Evolutionary conservation across 768 basidiomycete genomes (phyloP), one percentile per base, ranked within the genome.

Genomic region (Fomitopsis serialis): DNA sequence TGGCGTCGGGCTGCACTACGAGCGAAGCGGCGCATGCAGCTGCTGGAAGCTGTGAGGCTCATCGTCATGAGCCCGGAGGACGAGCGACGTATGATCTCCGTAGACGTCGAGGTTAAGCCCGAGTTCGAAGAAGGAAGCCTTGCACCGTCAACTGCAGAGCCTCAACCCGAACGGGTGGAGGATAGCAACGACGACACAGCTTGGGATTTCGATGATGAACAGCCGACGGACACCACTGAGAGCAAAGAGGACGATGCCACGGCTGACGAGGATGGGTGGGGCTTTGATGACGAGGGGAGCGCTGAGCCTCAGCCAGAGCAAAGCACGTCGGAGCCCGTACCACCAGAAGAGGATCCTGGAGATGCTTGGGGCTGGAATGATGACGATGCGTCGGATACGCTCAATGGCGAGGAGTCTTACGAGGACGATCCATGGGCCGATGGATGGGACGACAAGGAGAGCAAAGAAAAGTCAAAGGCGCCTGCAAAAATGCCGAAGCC

Each of bases 341-440:
- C 27, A 22, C 48, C 27, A 2, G 59, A 61, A 9, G 63, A 62
- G 13, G 78, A 80, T 57, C 67, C 80, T 9, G 72, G 67, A 15
- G 82, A 85, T 59, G 81, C 87, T 0, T 92, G 90, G 89, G 90
- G 84, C 2, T 89, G 83, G 83, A 83, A 88, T 36, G 81, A 82
- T 40, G 81, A 81, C 27, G 74, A 74, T 12, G 56, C 63, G 3
- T 25, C 51, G 12, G 49, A 69, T 6, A 47, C 63, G 8, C 66
- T 67, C 11, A 67, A 57, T 17, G 67, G 72, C 22, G 62, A 63
- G 3, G 61, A n/a, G n/a, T n/a, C n/a, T n/a, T n/a, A n/a, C n/a
- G n/a, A 87, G 44, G 74, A 69, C 48, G 80, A 88, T 56, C 82
- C 86, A 2, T 89, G 87, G 89, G 77, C 70, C 42, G 83, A 87